Evolutionary conservation across 169 alveolate genomes (phyloP).

Genomic region (Plasmodium fragile): DNA sequence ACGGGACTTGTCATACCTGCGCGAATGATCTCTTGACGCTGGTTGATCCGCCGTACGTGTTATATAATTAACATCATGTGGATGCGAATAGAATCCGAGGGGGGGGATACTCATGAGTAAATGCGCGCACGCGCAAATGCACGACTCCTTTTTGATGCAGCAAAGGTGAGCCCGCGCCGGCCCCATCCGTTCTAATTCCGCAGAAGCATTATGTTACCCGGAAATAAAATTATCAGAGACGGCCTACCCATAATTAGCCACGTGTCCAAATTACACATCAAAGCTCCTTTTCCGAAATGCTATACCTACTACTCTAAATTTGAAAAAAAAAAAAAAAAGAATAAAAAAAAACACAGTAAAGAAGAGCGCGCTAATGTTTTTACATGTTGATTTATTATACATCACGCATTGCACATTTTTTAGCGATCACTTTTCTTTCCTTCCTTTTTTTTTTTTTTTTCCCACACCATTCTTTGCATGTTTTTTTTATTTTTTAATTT

Average conservation of each 20-base stretch:
- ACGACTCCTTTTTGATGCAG: not conserved
- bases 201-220: not conserved
- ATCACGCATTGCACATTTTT: not conserved
- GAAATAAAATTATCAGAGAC: not conserved
- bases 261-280: not conserved
- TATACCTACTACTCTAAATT: not conserved
- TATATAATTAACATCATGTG: not conserved
- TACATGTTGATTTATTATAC: not conserved
- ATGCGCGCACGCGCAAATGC: not conserved
- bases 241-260: not conserved
- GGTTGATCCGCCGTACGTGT: not conserved
- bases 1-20: not conserved
- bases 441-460: not conserved
- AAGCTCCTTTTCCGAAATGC: not conserved
- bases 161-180: not conserved
- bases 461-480: not conserved
- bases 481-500: slow-evolving; percentile 9
- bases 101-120: not conserved
- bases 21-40: not conserved
- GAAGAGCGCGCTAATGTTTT: not conserved
- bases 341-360: not conserved
- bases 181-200: not conserved
- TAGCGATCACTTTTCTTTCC: not conserved
- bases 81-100: not conserved
- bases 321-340: not conserved